These are phyloP conservation scores for Arthroderma sp. DNA, from an alignment of 2,329 filamentous ascomycete species.

Conservation along the genomic window DNA sequence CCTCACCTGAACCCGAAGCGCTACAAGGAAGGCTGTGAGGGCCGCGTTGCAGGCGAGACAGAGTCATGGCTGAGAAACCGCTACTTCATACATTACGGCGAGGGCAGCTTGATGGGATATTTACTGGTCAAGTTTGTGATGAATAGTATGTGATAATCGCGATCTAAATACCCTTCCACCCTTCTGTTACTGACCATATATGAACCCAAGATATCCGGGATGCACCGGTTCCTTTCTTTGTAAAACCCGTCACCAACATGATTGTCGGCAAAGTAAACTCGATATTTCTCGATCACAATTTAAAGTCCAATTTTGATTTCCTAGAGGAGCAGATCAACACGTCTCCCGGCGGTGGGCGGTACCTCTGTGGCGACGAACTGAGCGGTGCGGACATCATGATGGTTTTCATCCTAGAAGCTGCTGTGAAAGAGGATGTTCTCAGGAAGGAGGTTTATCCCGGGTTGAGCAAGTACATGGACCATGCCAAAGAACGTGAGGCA, in stretches of 20 bases:
- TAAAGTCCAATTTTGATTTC: slow-evolving; percentile 31
- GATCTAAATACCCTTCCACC: neutral
- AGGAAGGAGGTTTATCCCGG: slow-evolving; percentile 25
- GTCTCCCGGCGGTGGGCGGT: slow-evolving; percentile 26
- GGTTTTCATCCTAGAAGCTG: slow-evolving; percentile 33
- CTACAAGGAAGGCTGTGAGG: slow-evolving; percentile 42
- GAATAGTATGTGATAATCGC: slow-evolving; percentile 30
- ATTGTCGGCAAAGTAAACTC: slow-evolving; percentile 37
- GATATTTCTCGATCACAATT: slow-evolving; percentile 27
- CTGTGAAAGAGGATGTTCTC: slow-evolving; percentile 20
- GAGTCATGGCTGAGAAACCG: slow-evolving; percentile 48
- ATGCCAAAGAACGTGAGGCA: slow-evolving; percentile 18
- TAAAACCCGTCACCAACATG: slow-evolving; percentile 48
- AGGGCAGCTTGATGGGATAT: slow-evolving; percentile 68
- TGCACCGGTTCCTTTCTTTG: slow-evolving; percentile 52
- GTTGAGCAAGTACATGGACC: slow-evolving; percentile 16
- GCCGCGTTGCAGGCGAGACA: slow-evolving; percentile 43
- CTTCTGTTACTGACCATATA: slow-evolving; percentile 4
- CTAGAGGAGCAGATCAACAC: slow-evolving; percentile 33
- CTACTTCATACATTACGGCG: slow-evolving; percentile 70
- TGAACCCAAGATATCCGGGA: slow-evolving; percentile 30
- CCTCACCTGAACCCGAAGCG: slow-evolving; percentile 37
- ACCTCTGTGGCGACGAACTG: slow-evolving; percentile 31
- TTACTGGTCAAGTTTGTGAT: slow-evolving; percentile 54
- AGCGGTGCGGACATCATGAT: slow-evolving; percentile 36